Evolutionary conservation across 192 early-diverging fungal species (phyloP), one percentile per base, ranked within the genome.

Genomic region (Thamnidium elegans): DNA sequence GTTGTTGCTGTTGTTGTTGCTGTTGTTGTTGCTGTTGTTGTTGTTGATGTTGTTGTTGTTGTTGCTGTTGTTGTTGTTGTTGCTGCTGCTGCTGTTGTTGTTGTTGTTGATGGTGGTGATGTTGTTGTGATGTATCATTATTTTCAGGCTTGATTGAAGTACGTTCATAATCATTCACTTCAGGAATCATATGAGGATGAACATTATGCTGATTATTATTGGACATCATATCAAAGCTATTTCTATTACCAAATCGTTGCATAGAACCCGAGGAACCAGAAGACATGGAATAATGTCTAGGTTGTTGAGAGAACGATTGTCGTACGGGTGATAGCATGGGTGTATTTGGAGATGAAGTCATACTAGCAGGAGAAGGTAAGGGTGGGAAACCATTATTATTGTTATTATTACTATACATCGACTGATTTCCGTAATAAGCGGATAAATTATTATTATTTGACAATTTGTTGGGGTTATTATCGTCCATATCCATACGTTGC

Each of bases 171-270:
- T 23, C 46, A 42, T 50, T 52, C n/a, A 42, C 32, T 26, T 64
- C 63, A 26, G 63, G 51, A 31, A 64, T 64, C 63, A 64, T 64
- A 23, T 64, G 63, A 26, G 63, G 63, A 10, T 64, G 63, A 39
- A 55, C 51, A 13, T 26, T 26, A 26, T 26, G 26, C 26, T 54
- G 63, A 17, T 11, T 46, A 42, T 43, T 14, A 21, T 43, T 43
- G 55, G 67, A 39, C 48, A 66, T 51, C 50, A 64, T 47, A 39
- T 66, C 65, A 58, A 45, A 66, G 46, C 65, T 66, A 56, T 58
- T 58, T 11, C 55, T 36, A n/a, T 54, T 31, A 43, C 34, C 44
- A 11, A 50, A 50, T 50, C 48, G 26, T 36, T 50, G 60, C 21
- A 62, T 34, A 17, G 47, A 50, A 20, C 42, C 39, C 8, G 39